A percentile compares a stretch with the other conserved stretches of the same genome.
phyloP scores from a whole-genome alignment of 306 rosid species.

The Malus sieversii region DNA sequence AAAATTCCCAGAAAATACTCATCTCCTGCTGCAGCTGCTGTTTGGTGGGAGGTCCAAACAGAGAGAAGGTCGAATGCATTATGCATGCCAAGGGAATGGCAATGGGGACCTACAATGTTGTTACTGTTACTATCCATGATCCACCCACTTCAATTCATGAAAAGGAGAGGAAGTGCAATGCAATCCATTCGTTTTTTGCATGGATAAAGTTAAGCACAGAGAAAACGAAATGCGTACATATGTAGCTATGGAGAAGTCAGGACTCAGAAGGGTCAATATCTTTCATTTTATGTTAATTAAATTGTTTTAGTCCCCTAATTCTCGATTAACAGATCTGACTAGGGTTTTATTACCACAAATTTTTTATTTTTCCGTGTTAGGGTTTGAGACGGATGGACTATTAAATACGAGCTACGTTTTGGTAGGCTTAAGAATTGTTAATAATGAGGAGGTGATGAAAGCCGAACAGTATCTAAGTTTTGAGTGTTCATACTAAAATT shows the following conservation, averaged over 20 bases:
- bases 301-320: not conserved
- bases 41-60: constrained; percentile 24
- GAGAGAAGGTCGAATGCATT: not conserved
- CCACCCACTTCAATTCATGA: constrained; percentile 25
- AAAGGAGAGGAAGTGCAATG: constrained; percentile 17
- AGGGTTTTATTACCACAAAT: too few relatives aligned
- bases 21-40: constrained; percentile 1
- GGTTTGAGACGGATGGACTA: not conserved
- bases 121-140: not conserved
- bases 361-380: too few relatives aligned
- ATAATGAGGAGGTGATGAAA: not conserved
- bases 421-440: not conserved
- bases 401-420: not conserved
- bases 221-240: not conserved
- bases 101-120: constrained; percentile 12
- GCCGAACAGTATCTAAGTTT: too few relatives aligned
- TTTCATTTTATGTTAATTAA: not conserved
- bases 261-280: not conserved
- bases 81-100: constrained; percentile 10
- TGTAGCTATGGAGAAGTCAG: not conserved
- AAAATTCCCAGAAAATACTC: constrained; percentile 2
- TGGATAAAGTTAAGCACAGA: not conserved
- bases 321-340: too few relatives aligned
- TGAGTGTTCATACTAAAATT: too few relatives aligned
- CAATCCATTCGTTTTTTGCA: constrained; percentile 13